These are phyloP conservation scores for Tuber umbilicatum DNA, from an alignment of 495 filamentous ascomycete genomes.

Conservation along the genomic window DNA sequence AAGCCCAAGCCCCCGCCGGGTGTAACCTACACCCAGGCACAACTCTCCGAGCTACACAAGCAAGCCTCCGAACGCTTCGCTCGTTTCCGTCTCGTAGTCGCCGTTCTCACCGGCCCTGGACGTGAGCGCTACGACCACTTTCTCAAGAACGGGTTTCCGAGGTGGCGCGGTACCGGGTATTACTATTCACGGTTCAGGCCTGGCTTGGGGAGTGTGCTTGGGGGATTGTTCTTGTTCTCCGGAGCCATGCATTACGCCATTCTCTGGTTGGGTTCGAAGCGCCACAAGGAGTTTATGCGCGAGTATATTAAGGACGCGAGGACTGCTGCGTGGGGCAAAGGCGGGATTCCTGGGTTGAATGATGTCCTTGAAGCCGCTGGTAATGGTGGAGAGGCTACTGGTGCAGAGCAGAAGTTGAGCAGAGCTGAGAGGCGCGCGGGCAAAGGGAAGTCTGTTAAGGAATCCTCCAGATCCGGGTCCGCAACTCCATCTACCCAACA, in stretches of 20 bases:
- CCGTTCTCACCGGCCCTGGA: slow-evolving; percentile 69
- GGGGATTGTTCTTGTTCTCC: slow-evolving; percentile 74
- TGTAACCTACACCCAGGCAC: slow-evolving; percentile 55
- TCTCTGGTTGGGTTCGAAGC: slow-evolving; percentile 74
- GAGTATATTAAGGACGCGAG: slow-evolving; percentile 86
- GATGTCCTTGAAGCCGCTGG: slow-evolving; percentile 45
- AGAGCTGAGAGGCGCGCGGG: slow-evolving; percentile 79
- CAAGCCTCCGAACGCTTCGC: slow-evolving; percentile 71
- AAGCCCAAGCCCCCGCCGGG: slow-evolving; percentile 53
- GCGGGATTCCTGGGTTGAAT: slow-evolving; percentile 44
- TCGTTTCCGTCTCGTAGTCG: slow-evolving; percentile 71
- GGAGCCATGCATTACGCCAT: slow-evolving; percentile 80
- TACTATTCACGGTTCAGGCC: slow-evolving; percentile 93
- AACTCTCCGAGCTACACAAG: slow-evolving; percentile 68
- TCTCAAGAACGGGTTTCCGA: slow-evolving; percentile 85
- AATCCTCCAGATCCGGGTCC: slow-evolving; percentile 36
- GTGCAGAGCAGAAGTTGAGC: slow-evolving; percentile 57
- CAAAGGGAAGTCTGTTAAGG: slow-evolving; percentile 43
- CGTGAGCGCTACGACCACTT: slow-evolving; percentile 95
- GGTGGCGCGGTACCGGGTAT: slow-evolving; percentile 95
- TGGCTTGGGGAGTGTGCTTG: slow-evolving; percentile 73
- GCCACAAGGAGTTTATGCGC: slow-evolving; percentile 82
- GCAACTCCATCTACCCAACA: slow-evolving; percentile 51
- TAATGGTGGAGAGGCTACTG: slow-evolving; percentile 47
- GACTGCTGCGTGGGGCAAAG: slow-evolving; percentile 78